phyloP scores from a whole-genome alignment of 495 filamentous ascomycete genomes.

The Cercophora samala region DNA sequence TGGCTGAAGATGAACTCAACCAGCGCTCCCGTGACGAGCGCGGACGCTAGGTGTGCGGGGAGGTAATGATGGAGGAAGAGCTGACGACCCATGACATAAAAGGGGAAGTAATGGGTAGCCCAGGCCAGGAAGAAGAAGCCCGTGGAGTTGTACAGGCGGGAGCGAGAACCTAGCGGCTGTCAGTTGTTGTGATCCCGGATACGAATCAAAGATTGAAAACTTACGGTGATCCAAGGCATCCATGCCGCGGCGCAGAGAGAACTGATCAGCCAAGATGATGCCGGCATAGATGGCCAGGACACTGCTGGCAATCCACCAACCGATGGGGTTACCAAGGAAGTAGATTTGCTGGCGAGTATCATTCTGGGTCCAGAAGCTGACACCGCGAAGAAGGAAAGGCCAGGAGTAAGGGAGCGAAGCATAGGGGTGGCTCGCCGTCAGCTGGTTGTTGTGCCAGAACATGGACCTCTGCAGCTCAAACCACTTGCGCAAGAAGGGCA shows the following conservation, averaged over 20 bases:
- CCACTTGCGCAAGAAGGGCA: conserved; percentile 92
- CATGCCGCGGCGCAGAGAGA: conserved; percentile 85
- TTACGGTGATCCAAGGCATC: conserved; percentile 92
- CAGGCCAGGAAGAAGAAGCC: conserved; percentile 99
- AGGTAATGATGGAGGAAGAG: conserved; percentile 98
- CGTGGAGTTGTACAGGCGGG: conserved; percentile 93
- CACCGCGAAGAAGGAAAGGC: conserved; percentile 94
- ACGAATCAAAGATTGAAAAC: conserved; percentile 36
- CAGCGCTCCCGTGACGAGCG: conserved; percentile 91
- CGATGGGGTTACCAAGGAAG: conserved; percentile 94
- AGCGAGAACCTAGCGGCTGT: conserved; percentile 66
- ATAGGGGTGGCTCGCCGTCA: conserved; percentile 96
- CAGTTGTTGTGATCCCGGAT: conserved; percentile 17
- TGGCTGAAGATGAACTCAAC: conserved; percentile 95
- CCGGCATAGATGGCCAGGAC: conserved; percentile 90
- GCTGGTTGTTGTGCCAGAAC: conserved; percentile 98
- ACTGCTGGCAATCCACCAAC: conserved; percentile 95
- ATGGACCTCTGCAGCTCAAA: conserved; percentile 95
- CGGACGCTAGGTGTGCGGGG: conserved; percentile 87
- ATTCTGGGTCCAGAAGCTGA: conserved; percentile 99
- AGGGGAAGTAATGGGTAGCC: conserved; percentile 96
- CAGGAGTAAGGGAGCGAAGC: conserved; percentile 92
- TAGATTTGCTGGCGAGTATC: conserved; percentile 97
- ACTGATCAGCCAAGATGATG: conserved; percentile 87
- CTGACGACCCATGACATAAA: conserved; percentile 96